Percentiles rank a stretch among this genome's conserved stretches.
These are phyloP conservation scores for Penicillium vulpinum DNA, from an alignment of 2,329 filamentous ascomycete genomes.

Conservation along the genomic window DNA sequence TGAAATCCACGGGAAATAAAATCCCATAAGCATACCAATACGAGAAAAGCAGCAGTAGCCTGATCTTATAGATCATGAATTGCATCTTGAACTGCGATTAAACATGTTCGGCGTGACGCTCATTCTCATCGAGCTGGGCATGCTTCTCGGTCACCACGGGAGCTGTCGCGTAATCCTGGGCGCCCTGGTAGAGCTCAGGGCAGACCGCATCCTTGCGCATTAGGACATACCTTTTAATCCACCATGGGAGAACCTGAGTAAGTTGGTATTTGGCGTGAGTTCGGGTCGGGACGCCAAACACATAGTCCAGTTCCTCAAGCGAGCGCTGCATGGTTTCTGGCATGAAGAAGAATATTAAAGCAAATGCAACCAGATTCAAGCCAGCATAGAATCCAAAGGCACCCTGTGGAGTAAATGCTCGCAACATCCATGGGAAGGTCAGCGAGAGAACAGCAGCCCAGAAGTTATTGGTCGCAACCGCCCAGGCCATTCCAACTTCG, in stretches of 20 bases:
- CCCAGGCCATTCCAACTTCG: conserved; percentile 44
- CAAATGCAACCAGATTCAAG: conserved; percentile 57
- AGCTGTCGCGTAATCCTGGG: not conserved
- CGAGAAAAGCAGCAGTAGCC: not conserved
- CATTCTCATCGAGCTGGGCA: not conserved
- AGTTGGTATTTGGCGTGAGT: conserved; percentile 57
- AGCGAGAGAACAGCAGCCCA: conserved; percentile 47
- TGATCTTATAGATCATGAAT: not conserved
- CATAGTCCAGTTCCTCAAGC: conserved; percentile 55
- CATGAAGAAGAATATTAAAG: conserved; percentile 60
- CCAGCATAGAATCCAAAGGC: conserved; percentile 60
- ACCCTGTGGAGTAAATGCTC: conserved; percentile 48
- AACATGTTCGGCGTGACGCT: not conserved
- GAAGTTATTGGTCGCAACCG: conserved; percentile 41
- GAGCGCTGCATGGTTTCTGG: conserved; percentile 55
- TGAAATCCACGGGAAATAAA: not conserved
- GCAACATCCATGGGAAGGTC: conserved; percentile 46
- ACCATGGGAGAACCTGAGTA: conserved; percentile 58
- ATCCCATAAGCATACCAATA: not conserved
- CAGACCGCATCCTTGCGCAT: conserved; percentile 50
- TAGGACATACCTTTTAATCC: conserved; percentile 58
- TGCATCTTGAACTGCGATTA: not conserved
- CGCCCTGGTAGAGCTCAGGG: conserved; percentile 49
- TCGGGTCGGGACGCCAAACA: conserved; percentile 54
- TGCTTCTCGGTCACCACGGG: not conserved